Evolutionary conservation across 1,284 basidiomycete genomes (phyloP).

Genomic region (Cutaneotrichosporon daszewskae): DNA sequence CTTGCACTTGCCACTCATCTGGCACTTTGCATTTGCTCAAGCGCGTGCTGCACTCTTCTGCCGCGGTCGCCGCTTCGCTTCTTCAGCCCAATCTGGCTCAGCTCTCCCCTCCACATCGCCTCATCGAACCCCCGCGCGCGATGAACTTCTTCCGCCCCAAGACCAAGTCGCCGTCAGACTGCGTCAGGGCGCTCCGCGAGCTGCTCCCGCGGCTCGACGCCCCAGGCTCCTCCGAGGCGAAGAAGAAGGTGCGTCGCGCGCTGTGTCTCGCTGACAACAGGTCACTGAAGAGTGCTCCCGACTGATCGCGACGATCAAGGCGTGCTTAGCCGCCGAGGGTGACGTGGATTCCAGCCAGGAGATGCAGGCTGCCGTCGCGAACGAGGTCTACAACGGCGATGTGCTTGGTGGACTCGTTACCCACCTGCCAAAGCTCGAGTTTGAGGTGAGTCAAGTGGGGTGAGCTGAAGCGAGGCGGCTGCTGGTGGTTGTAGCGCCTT

Average conservation of each 20-base stretch:
- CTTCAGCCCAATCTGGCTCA: no score
- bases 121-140: background rate
- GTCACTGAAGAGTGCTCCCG: conserved; percentile 31
- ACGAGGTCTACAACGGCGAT: conserved; percentile 90
- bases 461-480: no score
- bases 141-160: conserved; percentile 92
- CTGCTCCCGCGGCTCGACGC: conserved; percentile 67
- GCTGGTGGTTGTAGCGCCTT: no score
- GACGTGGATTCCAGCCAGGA: conserved; percentile 58
- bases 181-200: conserved; percentile 72
- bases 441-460: conserved; percentile 69
- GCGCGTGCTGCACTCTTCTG: no score
- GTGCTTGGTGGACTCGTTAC: conserved; percentile 74
- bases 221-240: conserved; percentile 61
- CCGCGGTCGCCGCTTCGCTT: no score
- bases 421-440: conserved; percentile 82
- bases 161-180: conserved; percentile 73
- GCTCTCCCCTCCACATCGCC: background rate
- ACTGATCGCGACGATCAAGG: conserved; percentile 29
- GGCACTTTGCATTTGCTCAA: no score
- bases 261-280: conserved; percentile 3
- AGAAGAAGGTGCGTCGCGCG: conserved; percentile 61
- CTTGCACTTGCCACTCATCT: no score
- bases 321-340: conserved; percentile 30
- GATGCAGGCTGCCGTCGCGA: conserved; percentile 82